These are phyloP conservation scores for Candida methanosorbosa DNA, from an alignment of 805 yeast genomes.

Conservation along the genomic window DNA sequence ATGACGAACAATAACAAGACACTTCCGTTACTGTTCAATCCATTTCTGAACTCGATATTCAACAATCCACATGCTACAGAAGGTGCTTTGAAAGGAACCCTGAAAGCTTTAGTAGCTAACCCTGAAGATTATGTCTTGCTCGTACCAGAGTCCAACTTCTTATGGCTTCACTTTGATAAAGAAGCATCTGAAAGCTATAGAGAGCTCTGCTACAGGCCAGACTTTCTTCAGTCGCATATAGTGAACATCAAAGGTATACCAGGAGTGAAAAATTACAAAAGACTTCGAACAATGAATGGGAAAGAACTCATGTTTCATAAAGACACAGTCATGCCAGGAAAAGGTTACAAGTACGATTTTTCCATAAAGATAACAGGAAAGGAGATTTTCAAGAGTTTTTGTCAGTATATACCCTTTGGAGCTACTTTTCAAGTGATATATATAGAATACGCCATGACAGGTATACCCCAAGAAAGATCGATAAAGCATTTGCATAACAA, in stretches of 20 bases:
- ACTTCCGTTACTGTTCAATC: constrained; percentile 52
- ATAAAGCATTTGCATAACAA: too few relatives aligned
- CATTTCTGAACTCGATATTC: constrained; percentile 56
- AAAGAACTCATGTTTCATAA: constrained; percentile 48
- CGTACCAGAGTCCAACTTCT: constrained; percentile 50
- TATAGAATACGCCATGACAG: constrained; percentile 48
- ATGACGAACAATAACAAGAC: too few relatives aligned
- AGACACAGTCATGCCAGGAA: constrained; percentile 44
- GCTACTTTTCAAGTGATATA: constrained; percentile 46
- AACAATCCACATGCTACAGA: constrained; percentile 48
- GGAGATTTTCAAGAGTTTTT: constrained; percentile 44
- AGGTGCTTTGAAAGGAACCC: constrained; percentile 38
- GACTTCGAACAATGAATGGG: constrained; percentile 45
- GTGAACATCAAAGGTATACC: constrained; percentile 28
- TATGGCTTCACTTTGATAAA: constrained; percentile 31
- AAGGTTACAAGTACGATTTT: constrained; percentile 44
- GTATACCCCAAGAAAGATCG: constrained; percentile 23
- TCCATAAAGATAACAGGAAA: constrained; percentile 34
- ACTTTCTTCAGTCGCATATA: constrained; percentile 58
- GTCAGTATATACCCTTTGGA: constrained; percentile 51
- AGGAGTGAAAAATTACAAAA: constrained; percentile 18
- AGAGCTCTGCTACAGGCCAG: constrained; percentile 50
- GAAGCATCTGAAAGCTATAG: constrained; percentile 29
- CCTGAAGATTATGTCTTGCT: constrained; percentile 49
- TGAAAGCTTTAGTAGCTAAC: constrained; percentile 30